phyloP scores from a whole-genome alignment of 1,284 basidiomycete genomes.

The Ceratobasidium papillatum region DNA sequence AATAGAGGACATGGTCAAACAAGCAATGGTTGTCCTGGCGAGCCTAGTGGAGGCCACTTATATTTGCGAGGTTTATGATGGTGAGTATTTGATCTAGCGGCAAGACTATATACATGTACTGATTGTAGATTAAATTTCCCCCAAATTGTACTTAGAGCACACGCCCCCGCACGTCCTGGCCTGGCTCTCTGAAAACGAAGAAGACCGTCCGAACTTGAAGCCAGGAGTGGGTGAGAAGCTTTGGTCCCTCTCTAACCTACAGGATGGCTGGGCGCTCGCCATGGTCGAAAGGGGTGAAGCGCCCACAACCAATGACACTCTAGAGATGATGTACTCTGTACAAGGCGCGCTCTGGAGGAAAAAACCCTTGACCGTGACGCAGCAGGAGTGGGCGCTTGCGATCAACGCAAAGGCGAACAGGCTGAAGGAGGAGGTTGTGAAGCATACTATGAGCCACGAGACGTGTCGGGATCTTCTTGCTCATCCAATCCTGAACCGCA shows the following conservation, averaged over 20 bases:
- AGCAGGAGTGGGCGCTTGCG: neutral
- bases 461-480: neutral
- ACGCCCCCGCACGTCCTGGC: neutral
- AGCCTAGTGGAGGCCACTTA: neutral
- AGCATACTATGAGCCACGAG: neutral
- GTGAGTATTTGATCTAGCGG: neutral
- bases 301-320: neutral
- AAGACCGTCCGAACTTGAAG: neutral
- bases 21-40: neutral
- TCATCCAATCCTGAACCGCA: neutral
- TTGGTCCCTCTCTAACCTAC: neutral
- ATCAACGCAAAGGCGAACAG: neutral
- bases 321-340: neutral
- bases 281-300: neutral
- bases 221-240: neutral
- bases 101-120: neutral
- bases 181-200: constrained; percentile 9
- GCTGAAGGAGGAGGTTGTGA: neutral
- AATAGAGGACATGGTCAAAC: neutral
- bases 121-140: neutral
- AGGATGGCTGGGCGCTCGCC: neutral
- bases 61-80: neutral
- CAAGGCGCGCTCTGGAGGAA: neutral
- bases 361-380: neutral
- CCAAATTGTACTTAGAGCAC: neutral